Conservation (phyloP, 2,329 filamentous ascomycete genomes). For the Ophiostoma quercus region DNA sequence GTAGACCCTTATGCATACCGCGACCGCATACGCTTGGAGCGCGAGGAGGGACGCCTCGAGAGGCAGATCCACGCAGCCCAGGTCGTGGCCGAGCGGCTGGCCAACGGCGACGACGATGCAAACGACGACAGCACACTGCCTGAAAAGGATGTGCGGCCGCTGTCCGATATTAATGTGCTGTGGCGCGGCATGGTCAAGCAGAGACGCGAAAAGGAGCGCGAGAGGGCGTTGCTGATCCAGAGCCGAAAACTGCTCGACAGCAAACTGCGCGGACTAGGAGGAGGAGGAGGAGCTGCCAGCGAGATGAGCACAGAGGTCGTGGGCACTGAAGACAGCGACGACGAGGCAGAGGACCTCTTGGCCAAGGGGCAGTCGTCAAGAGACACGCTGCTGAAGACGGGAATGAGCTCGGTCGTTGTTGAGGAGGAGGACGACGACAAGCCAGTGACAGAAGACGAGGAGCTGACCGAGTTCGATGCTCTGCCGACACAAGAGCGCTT, state of each 20-base stretch:
- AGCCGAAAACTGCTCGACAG: constrained; percentile 40
- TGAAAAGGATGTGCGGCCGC: constrained; percentile 35
- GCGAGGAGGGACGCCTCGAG: constrained; percentile 63
- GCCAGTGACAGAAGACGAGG: constrained; percentile 70
- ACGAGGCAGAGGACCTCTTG: constrained; percentile 55
- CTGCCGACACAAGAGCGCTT: constrained; percentile 63
- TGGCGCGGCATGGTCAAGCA: constrained; percentile 71
- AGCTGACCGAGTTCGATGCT: constrained; percentile 73
- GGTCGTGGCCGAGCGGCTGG: constrained; percentile 73
- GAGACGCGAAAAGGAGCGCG: constrained; percentile 64
- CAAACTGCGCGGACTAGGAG: constrained; percentile 32
- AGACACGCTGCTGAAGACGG: constrained; percentile 32
- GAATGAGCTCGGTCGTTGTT: constrained; percentile 52
- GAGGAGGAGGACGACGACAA: constrained; percentile 75
- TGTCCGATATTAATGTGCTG: constrained; percentile 67
- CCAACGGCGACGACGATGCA: constrained; percentile 37
- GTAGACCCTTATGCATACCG: constrained; percentile 66
- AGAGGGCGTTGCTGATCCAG: constrained; percentile 60
- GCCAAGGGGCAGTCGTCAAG: constrained; percentile 46
- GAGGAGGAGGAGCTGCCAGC: constrained; percentile 44
- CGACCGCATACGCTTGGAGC: constrained; percentile 64
- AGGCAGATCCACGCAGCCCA: constrained; percentile 70
- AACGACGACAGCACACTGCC: constrained; percentile 24
- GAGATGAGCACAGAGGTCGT: constrained; percentile 58
- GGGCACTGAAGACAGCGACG: constrained; percentile 44